Percentiles rank a stretch among this genome's conserved stretches.
Conservation (phyloP, 371 early-diverging fungal genomes). For the Haplosporangium sp. region DNA sequence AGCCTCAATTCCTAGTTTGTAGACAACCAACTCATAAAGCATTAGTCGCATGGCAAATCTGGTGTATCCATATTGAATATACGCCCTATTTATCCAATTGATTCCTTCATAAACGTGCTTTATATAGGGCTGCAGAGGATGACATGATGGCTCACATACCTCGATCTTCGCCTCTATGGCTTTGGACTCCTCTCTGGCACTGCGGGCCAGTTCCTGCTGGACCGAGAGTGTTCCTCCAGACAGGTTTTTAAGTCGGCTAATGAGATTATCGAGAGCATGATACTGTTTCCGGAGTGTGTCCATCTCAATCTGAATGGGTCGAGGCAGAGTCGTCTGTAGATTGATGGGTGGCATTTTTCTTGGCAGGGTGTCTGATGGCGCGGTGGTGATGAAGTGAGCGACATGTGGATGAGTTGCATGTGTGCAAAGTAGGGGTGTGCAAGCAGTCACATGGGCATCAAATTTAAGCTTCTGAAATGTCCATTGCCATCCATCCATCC, state of each 20-base stretch:
- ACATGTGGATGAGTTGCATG: too few species aligned
- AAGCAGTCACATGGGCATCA: too few species aligned
- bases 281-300: slow-evolving; percentile 49
- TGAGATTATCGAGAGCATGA: slow-evolving; percentile 42
- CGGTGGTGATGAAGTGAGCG: too few species aligned
- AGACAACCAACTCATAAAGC: not conserved
- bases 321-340: slow-evolving; percentile 20
- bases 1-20: slow-evolving; percentile 59
- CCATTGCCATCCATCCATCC: too few species aligned
- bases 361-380: not conserved
- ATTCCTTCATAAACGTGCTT: too few species aligned
- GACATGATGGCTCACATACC: slow-evolving; percentile 3
- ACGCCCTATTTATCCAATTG: too few species aligned
- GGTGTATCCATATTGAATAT: not conserved
- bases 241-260: slow-evolving; percentile 29
- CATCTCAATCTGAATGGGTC: slow-evolving; percentile 38
- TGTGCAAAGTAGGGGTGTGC: too few species aligned
- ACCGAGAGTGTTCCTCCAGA: slow-evolving; percentile 41
- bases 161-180: slow-evolving; percentile 50
- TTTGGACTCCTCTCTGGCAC: slow-evolving; percentile 46
- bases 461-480: too few species aligned
- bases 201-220: slow-evolving; percentile 48
- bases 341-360: slow-evolving; percentile 27
- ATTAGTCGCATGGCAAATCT: not conserved
- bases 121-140: too few species aligned